Base-by-base conservation (phyloP, 2,329 filamentous ascomycete species). In the Trichophaea hybrida region DNA sequence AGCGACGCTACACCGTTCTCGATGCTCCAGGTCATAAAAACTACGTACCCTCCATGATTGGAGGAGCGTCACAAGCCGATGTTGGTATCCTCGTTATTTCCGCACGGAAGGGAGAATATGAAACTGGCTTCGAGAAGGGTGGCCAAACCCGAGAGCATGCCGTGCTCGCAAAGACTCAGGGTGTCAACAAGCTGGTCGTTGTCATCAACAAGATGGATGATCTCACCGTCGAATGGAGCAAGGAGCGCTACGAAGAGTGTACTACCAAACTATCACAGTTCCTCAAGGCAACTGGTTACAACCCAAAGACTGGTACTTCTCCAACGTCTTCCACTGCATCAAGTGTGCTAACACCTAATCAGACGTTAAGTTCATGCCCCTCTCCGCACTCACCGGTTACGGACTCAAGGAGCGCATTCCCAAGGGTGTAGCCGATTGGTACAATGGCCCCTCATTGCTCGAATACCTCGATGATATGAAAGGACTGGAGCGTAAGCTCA, bases 141-240 rank as follows among this genome's bases (percentile, higher is more conserved):
- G 91, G 93, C 40, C 93, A 98, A 74, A 98, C 93, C 57, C 82
- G 93, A 71, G 93, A 98, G 80, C 91, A 97, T 74, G 93, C 94
- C 59, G 88, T 98, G 78, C 79, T 98, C 71, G 94, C 94, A 67
- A 95, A 97, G 76, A 98, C 94, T 0, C 91, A 95, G 72, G 93
- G 93, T 74, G 93, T 98, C 61, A 94, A 94, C 79, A 96, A 96
- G 76, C 80, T 98, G 59, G 78, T 97, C 50, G 84, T 98, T 34
- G 93, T 80, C 57, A 90, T 96, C 72, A 98, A 98, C 81, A 98
- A 98, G 79, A 98, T 98, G 94, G 93, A 98, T 71, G 93, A 98
- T 71, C 78, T 85, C 8, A 98, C 93, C 2, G 94, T 98, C 55
- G 82, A 95, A 70, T 98, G 94, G 94, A 93, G 86, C 58, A 82